These are phyloP conservation scores for Capniomyces stellatus DNA, from an alignment of 371 early-diverging fungal species.

Conservation along the genomic window DNA sequence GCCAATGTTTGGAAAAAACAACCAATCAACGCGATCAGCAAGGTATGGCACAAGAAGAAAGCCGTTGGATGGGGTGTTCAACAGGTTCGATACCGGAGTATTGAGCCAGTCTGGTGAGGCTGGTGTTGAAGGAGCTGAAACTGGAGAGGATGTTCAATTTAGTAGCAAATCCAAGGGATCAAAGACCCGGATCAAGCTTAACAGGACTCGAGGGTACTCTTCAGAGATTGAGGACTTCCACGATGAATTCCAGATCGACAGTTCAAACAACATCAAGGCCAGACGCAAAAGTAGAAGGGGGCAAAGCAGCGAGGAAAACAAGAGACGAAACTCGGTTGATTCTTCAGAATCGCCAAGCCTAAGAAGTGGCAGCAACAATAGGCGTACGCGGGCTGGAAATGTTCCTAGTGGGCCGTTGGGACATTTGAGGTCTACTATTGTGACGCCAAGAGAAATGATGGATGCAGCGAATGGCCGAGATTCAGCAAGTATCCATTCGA, in stretches of 20 bases:
- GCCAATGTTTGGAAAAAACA: not conserved
- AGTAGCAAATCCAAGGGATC: not conserved
- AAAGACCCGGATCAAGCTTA: not conserved
- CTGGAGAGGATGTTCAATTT: no score
- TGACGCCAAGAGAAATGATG: no score
- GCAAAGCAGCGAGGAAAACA: not conserved
- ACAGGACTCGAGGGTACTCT: not conserved
- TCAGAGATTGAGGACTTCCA: not conserved
- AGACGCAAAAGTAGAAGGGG: not conserved
- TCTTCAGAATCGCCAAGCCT: not conserved
- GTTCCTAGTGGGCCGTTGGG: not conserved
- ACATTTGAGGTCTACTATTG: not conserved
- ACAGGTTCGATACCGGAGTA: not conserved
- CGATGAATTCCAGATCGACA: not conserved
- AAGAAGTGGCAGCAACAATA: not conserved
- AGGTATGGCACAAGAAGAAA: not conserved
- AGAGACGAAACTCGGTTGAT: not conserved
- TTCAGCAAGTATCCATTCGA: no score
- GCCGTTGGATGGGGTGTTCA: not conserved
- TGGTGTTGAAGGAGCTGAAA: no score
- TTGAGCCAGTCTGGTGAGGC: not conserved
- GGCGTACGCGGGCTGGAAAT: not conserved
- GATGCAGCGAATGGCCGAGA: no score
- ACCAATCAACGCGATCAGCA: not conserved
- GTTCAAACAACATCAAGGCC: no score